These are phyloP conservation scores for Lagenidium sp. DNA, from an alignment of 352 stramenopile genomes.

Conservation along the genomic window DNA sequence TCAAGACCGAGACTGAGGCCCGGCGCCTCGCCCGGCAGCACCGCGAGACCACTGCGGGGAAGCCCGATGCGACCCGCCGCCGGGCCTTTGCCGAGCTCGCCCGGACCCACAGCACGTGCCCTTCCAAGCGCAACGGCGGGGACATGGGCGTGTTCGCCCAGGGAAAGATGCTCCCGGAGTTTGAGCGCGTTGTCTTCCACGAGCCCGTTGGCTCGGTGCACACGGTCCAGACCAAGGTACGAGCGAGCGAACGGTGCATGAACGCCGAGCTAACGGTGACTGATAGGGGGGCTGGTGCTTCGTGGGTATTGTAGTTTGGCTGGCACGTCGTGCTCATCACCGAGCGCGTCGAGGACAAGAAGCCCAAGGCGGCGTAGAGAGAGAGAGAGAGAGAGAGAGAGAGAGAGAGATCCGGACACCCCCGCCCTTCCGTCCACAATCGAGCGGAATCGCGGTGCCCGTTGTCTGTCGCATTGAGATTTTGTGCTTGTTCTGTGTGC, in stretches of 20 bases:
- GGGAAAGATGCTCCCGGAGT: constrained; percentile 67
- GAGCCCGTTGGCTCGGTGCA: constrained; percentile 47
- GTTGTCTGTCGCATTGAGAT: constrained; percentile 1
- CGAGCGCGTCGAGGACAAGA: constrained; percentile 41
- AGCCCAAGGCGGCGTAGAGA: constrained; percentile 9
- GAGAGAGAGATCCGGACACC: too few species aligned
- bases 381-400: too few species aligned
- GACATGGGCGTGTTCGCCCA: constrained; percentile 59
- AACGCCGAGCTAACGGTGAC: not conserved
- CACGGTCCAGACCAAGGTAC: constrained; percentile 71
- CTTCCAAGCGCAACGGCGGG: constrained; percentile 45
- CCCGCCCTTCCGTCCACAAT: too few species aligned
- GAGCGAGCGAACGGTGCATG: not conserved
- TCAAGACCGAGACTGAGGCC: constrained; percentile 44
- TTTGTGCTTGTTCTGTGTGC: too few species aligned
- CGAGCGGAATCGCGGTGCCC: not conserved
- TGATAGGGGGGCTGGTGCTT: not conserved
- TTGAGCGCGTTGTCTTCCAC: constrained; percentile 75
- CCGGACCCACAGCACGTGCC: constrained; percentile 61
- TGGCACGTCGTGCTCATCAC: constrained; percentile 76
- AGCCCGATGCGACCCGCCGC: constrained; percentile 39
- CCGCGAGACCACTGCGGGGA: constrained; percentile 20
- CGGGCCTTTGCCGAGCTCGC: constrained; percentile 42
- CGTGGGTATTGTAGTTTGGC: constrained; percentile 37
- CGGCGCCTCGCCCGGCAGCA: constrained; percentile 44